phyloP scores from a whole-genome alignment of 192 early-diverging fungal genomes.

The Backusella parvicylindrica region DNA sequence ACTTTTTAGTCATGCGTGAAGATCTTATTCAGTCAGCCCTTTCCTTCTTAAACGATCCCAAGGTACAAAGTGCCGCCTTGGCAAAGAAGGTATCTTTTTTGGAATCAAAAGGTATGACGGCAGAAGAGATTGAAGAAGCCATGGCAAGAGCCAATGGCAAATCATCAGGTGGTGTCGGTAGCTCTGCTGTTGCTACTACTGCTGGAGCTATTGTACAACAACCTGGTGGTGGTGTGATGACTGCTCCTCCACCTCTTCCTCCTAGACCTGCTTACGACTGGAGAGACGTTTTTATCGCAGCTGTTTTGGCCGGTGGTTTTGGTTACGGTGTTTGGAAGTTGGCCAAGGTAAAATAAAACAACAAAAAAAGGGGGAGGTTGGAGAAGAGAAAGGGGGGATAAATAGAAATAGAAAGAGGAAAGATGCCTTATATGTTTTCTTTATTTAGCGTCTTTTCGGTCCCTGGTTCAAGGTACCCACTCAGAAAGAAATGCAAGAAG shows the following conservation, averaged over 20 bases:
- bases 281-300: conserved; percentile 92
- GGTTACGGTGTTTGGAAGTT: conserved; percentile 82
- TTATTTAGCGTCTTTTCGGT: conserved; percentile 51
- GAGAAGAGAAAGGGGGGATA: background rate
- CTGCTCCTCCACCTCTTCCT: conserved; percentile 46
- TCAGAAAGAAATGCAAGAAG: conserved; percentile 66
- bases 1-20: conserved; percentile 54
- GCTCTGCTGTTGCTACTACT: conserved; percentile 2
- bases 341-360: conserved; percentile 59
- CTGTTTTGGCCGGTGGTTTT: conserved; percentile 81
- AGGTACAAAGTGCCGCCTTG: conserved; percentile 84
- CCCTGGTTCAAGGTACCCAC: conserved; percentile 58
- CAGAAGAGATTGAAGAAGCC: conserved; percentile 90
- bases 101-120: conserved; percentile 90
- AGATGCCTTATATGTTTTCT: background rate
- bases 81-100: conserved; percentile 95
- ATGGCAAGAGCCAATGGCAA: conserved; percentile 60
- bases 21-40: conserved; percentile 81
- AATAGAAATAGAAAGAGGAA: background rate
- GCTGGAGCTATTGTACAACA: conserved; percentile 8
- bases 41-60: conserved; percentile 89
- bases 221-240: conserved; percentile 32
- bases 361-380: conserved; percentile 11
- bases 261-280: conserved; percentile 73
- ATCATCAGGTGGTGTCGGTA: conserved; percentile 10